Percentiles rank a stretch among this genome's conserved stretches.
Evolutionary conservation across 495 filamentous ascomycete species (phyloP).

Genomic region (Tuber indicum): DNA sequence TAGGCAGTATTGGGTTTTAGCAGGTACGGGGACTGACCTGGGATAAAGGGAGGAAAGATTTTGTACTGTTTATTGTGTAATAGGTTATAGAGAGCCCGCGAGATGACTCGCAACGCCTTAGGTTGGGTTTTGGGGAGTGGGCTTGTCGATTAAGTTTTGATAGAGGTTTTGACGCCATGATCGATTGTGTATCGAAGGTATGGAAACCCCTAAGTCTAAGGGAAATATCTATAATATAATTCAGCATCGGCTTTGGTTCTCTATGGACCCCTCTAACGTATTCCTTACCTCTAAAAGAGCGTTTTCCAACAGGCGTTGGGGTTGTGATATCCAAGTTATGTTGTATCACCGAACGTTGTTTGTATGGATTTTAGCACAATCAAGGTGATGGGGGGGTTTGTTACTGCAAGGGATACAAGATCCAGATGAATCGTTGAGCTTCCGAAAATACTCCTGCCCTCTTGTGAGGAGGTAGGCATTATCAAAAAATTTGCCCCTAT

Average conservation of each 20-base stretch:
- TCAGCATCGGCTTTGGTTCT: not conserved
- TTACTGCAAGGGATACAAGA: not conserved
- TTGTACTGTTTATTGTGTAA: not conserved
- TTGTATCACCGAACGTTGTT: not conserved
- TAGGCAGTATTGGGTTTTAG: not conserved
- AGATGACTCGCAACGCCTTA: not conserved
- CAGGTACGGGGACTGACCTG: not conserved
- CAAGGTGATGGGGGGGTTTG: not conserved
- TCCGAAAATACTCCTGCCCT: not conserved
- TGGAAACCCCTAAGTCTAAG: not conserved
- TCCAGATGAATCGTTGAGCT: not conserved
- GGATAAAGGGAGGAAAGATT: not conserved
- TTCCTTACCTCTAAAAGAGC: not conserved
- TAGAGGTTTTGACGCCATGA: not conserved
- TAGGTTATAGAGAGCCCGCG: not conserved
- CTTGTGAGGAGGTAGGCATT: not conserved
- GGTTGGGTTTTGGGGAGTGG: not conserved
- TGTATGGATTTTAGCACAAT: not conserved
- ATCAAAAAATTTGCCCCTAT: not conserved
- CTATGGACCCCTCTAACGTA: not conserved
- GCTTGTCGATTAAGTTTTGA: not conserved
- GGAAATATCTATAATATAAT: not conserved
- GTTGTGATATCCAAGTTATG: not conserved
- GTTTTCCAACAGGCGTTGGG: not conserved
- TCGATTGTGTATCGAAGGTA: not conserved